Percentiles rank a stretch among this genome's conserved stretches.
These are phyloP conservation scores for Canavalia gladiata DNA, from an alignment of 306 rosid genomes.

Conservation along the genomic window DNA sequence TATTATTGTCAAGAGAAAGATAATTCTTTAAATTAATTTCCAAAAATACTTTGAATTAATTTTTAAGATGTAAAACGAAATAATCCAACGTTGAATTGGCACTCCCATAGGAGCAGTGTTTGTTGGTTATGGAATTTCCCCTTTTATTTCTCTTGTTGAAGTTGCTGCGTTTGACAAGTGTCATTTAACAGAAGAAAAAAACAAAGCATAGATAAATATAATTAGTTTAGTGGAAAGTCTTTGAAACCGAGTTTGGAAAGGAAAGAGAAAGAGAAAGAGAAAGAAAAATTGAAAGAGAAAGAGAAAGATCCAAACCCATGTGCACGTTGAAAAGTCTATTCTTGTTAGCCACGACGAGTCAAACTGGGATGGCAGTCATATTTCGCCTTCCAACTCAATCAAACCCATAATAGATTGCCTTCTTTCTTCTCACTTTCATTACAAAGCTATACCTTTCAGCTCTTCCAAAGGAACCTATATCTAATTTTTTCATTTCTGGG, in stretches of 20 bases:
- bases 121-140: background rate
- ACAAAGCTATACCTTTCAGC: constrained; percentile 42
- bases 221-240: background rate
- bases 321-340: constrained; percentile 51
- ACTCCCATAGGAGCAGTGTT: background rate
- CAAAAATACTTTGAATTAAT: background rate
- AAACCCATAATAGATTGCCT: constrained; percentile 28
- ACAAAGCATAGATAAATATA: background rate
- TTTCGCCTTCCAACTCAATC: constrained; percentile 40
- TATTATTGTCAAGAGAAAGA: background rate
- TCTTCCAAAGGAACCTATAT: background rate
- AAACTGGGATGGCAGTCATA: constrained; percentile 49
- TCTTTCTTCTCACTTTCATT: constrained; percentile 19
- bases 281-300: background rate
- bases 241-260: background rate
- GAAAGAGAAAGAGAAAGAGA: background rate
- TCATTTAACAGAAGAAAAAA: background rate
- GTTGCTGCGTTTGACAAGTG: background rate
- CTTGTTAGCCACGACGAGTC: constrained; percentile 58
- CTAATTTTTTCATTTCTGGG: constrained; percentile 39
- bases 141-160: background rate
- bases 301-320: constrained; percentile 37
- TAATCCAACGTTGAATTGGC: background rate
- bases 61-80: background rate
- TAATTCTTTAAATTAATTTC: background rate